Evolutionary conservation across 768 basidiomycete species (phyloP), one percentile per base, ranked within the genome.

Genomic region (Mycena capillaripes): DNA sequence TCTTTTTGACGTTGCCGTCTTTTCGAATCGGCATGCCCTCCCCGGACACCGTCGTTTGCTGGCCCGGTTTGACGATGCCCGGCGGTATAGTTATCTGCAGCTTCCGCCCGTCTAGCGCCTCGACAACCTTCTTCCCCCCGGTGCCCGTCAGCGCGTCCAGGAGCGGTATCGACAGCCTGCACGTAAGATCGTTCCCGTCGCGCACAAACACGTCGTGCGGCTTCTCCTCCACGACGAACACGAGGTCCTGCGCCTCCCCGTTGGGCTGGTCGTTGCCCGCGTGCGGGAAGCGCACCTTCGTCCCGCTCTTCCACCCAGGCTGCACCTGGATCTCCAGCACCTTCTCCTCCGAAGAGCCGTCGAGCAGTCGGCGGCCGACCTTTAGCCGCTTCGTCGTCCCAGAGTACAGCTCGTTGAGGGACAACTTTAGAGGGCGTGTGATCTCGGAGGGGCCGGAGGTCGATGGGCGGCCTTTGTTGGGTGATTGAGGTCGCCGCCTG

Each of bases 171-270:
- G 87, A 85, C 48, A 93, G 66, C 23, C 79, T 85, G 69, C 88
- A 87, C 52, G 88, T 78, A 55, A 98, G 88, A 80, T 98, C 92
- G 82, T 97, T 94, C 36, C 93, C 95, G 10, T 94, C 91, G 27
- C 97, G 88, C 69, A 84, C 88, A 82, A 95, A 98, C 21, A 86
- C 80, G 0, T 87, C 81, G 81, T 99, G 95, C 11, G 93, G 92
- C 82, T 97, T 98, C 83, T 98, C 96, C 81, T 98, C 97, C n/a
- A 98, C 90, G 56, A 97, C 90, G 79, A 99, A 98, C 36, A 97
- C 97, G n/a, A 99, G 88, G 80, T 97, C 95, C 78, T 97, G 96
- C 17, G 93, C 80, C 55, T 92, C 92, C 14, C 93, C 92, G 38
- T 72, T 80, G 16, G 84, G 79, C 61, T 88, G 86, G 77, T 97